These are phyloP conservation scores for Rhizopogon salebrosus DNA, from an alignment of 768 basidiomycete genomes.

Conservation along the genomic window DNA sequence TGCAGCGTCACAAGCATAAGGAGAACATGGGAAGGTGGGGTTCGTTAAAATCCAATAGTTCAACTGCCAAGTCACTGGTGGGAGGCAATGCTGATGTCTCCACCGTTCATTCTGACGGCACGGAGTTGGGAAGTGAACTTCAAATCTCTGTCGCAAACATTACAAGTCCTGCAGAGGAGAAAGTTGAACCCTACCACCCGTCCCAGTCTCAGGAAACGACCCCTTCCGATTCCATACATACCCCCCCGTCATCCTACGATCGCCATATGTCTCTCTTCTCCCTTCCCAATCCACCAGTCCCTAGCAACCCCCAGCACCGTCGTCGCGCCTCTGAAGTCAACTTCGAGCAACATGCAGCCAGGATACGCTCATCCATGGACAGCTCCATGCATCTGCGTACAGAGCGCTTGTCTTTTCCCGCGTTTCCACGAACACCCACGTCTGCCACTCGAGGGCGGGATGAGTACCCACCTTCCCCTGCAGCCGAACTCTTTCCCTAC, in stretches of 20 bases:
- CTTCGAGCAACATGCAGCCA: slow-evolving; percentile 26
- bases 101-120: slow-evolving; percentile 8
- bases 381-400: slow-evolving; percentile 16
- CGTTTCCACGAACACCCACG: slow-evolving; percentile 10
- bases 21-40: slow-evolving; percentile 16
- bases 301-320: slow-evolving; percentile 4
- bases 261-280: slow-evolving; percentile 17
- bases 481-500: slow-evolving; percentile 6
- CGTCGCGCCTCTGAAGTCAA: slow-evolving; percentile 13
- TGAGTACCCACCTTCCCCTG: background rate
- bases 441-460: slow-evolving; percentile 6
- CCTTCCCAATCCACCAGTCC: slow-evolving; percentile 4
- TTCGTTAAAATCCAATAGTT: slow-evolving; percentile 19
- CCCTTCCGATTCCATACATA: slow-evolving; percentile 14
- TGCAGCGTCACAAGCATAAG: slow-evolving; percentile 12
- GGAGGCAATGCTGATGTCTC: background rate
- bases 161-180: slow-evolving; percentile 15
- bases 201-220: slow-evolving; percentile 9
- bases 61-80: slow-evolving; percentile 8
- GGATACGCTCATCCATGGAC: slow-evolving; percentile 29
- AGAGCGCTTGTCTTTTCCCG: slow-evolving; percentile 27
- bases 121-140: slow-evolving; percentile 18
- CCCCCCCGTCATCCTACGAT: slow-evolving; percentile 11
- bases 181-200: slow-evolving; percentile 12
- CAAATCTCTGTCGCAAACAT: slow-evolving; percentile 8